Percentiles rank a stretch among this genome's conserved stretches.
Evolutionary conservation across 2,329 filamentous ascomycete species (phyloP).

Genomic region (Nannizzia gypsea): DNA sequence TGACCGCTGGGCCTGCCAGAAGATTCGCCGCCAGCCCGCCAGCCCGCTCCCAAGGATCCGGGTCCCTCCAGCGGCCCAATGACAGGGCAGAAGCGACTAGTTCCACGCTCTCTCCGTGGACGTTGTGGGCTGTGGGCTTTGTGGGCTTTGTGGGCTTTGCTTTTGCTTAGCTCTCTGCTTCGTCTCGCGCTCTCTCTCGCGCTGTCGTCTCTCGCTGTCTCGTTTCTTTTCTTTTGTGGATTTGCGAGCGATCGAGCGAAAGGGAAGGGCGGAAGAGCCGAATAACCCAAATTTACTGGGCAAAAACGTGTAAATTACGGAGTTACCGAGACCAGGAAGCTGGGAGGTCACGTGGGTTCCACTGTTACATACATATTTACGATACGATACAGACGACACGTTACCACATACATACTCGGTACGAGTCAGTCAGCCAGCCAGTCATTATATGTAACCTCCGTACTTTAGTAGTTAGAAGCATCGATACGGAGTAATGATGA

Average conservation of each 20-base stretch:
- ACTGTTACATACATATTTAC: neutral
- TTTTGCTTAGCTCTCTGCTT: neutral
- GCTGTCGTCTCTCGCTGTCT: neutral
- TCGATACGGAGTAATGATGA: too few relatives aligned
- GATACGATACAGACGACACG: neutral
- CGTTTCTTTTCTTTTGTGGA: neutral
- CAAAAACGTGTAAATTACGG: neutral
- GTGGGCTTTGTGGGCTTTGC: neutral
- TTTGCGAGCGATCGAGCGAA: neutral
- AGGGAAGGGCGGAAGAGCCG: constrained; percentile 1
- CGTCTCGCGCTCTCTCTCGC: neutral
- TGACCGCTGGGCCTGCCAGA: constrained; percentile 3
- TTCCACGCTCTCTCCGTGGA: neutral
- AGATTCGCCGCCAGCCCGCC: constrained; percentile 6
- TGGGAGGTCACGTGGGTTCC: neutral
- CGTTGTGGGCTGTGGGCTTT: neutral
- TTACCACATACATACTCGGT: neutral
- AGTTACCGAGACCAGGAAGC: constrained; percentile 3
- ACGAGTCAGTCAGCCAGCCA: too few relatives aligned
- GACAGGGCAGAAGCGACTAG: neutral
- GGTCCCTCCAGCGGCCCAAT: constrained; percentile 1
- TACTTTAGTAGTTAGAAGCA: too few relatives aligned
- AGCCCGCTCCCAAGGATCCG: constrained; percentile 3
- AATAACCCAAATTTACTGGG: neutral
- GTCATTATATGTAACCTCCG: too few relatives aligned